Evolutionary conservation across 2,329 filamentous ascomycete genomes (phyloP), one percentile per base, ranked within the genome.

Genomic region (Periconia sp.): DNA sequence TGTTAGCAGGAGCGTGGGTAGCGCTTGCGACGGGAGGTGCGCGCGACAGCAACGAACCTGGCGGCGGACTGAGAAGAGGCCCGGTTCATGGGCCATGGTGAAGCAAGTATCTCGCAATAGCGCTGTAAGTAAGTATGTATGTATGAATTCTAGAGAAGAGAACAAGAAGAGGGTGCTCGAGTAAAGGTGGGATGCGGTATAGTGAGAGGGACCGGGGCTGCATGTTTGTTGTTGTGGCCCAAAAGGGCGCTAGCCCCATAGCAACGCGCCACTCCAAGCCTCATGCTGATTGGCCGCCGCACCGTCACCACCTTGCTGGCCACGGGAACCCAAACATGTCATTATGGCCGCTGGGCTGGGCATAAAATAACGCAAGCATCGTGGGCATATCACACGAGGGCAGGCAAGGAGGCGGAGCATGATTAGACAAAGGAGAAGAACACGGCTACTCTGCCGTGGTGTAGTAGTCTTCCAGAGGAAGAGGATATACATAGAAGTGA

Each of bases 51-150:
- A 43, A 70, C 82, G 69, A 79, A 95, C 91, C 81, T 96, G 92
- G 80, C 92, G 87, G 73, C 90, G 90, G 69, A 95, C 89, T 66
- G 91, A 96, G 81, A 92, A 96, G 66, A 94, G 78, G 65, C 88
- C 88, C 58, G 62, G 55, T 50, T 70, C 66, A 29, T 68, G 59
- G 61, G 65, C 63, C 66, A 70, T 70, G 28, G 24, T 39, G 46
- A 26, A 34, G 23, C 15, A 38, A 35, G 22, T 23, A 21, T 44
- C 34, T 47, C 37, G 45, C 46, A 32, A 41, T 46, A 23, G 13
- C 29, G 23, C 18, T 41, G 48, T 11, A 23, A 26, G 8, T 17
- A 19, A 30, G 32, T 35, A 12, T 21, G 12, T 39, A 31, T n/a
- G n/a, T 11, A 10, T 22, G 25, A 24, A 30, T 13, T n/a, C n/a